Conservation (phyloP, 768 basidiomycete species). For the Pleurotus salmoneostramineus region DNA sequence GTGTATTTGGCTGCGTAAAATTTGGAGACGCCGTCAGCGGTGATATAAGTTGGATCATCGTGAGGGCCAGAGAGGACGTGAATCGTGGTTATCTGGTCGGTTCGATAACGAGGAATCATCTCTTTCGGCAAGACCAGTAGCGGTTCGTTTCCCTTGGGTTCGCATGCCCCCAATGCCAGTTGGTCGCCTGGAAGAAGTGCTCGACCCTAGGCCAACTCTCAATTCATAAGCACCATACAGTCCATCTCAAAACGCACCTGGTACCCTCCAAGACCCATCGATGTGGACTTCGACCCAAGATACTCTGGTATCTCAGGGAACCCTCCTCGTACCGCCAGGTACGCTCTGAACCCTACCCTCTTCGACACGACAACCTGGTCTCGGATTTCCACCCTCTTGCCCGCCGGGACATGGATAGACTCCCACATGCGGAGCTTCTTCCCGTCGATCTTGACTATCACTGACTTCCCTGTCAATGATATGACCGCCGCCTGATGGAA, state of each 20-base stretch:
- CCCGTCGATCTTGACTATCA: constrained; percentile 38
- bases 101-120: constrained; percentile 40
- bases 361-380: constrained; percentile 14
- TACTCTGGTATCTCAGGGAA: constrained; percentile 54
- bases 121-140: constrained; percentile 17
- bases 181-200: constrained; percentile 48
- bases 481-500: constrained; percentile 49
- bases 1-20: constrained; percentile 54
- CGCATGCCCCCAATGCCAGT: constrained; percentile 33
- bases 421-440: constrained; percentile 42
- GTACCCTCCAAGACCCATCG: constrained; percentile 57
- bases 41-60: constrained; percentile 54
- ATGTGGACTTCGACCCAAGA: constrained; percentile 64
- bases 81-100: constrained; percentile 35
- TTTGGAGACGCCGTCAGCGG: constrained; percentile 35
- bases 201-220: constrained; percentile 37
- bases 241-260: constrained; percentile 32
- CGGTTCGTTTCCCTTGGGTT: constrained; percentile 15
- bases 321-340: constrained; percentile 56
- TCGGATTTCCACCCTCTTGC: constrained; percentile 38
- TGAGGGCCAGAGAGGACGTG: constrained; percentile 61
- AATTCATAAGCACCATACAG: not conserved
- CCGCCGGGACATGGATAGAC: constrained; percentile 38
- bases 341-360: constrained; percentile 46
- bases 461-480: constrained; percentile 50